These are phyloP conservation scores for Cladochytrium replicatum DNA, from an alignment of 192 early-diverging fungal genomes.

Conservation along the genomic window DNA sequence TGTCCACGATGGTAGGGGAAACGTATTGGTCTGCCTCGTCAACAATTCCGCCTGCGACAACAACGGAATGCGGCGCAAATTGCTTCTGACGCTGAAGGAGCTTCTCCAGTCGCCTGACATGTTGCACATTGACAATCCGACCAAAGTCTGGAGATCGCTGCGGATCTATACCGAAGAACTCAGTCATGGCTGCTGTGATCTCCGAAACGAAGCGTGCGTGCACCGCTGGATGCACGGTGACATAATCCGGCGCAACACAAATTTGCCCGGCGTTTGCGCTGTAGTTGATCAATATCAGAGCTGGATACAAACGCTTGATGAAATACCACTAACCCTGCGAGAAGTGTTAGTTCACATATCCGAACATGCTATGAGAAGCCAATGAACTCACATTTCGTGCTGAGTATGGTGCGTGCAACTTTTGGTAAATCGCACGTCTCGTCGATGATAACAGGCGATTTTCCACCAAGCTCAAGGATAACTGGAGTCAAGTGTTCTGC, in stretches of 20 bases:
- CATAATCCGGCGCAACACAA: conserved; percentile 81
- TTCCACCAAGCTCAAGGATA: conserved; percentile 90
- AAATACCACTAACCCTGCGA: too few relatives aligned
- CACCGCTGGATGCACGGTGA: conserved; percentile 53
- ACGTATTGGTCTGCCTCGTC: conserved; percentile 60
- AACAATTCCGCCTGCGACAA: conserved; percentile 44
- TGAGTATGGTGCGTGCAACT: conserved; percentile 60
- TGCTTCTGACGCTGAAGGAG: conserved; percentile 39
- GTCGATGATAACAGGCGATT: conserved; percentile 58
- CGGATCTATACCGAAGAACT: conserved; percentile 28
- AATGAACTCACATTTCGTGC: conserved; percentile 78
- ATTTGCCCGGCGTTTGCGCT: conserved; percentile 36
- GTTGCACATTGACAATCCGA: conserved; percentile 63
- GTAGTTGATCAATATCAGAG: too few relatives aligned
- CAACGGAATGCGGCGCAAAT: conserved; percentile 12
- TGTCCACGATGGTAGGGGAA: conserved; percentile 64
- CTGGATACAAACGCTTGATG: too few relatives aligned
- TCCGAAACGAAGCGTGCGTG: conserved; percentile 48
- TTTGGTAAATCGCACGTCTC: conserved; percentile 42
- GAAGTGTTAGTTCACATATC: too few relatives aligned
- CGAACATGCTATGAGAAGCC: background rate
- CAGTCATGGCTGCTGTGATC: conserved; percentile 22
- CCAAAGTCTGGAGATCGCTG: conserved; percentile 42
- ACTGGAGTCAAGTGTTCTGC: conserved; percentile 79
- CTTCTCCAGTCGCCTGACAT: conserved; percentile 55